Base-by-base conservation (phyloP, 2,329 filamentous ascomycete species). In the Exophiala bonariae region DNA sequence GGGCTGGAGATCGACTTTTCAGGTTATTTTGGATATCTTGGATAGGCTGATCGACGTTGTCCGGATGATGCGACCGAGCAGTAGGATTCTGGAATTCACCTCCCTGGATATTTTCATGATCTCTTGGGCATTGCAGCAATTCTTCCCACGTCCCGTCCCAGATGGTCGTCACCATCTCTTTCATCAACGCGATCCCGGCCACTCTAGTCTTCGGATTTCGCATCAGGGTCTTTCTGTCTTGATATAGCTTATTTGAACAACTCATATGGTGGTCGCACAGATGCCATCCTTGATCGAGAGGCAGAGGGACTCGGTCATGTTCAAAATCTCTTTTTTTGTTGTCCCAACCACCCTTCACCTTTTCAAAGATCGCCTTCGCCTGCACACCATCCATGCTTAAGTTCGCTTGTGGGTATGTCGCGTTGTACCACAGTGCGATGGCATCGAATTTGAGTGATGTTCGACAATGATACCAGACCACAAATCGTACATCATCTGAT, bases 191-290 rank as follows among this genome's bases (percentile, higher is more conserved):
- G 16, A 44, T 37, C 11, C 37, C 16, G 22, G 32, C 47, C 9
- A 37, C 44, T 10, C 38, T 47, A n/a, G 19, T 4, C 5, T 43
- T 23, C 13, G 30, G 13, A 10, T 28, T 48, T 20, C 40, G 42
- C 26, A 47, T 37, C 3, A 50, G 41, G 3, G 39, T 41, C n/a
- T 11, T 7, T 4, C 19, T 16, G 6, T 41, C 30, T 16, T 14
- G 14, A 22, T 18, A 20, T 9, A 32, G 46, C 26, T 45, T 16
- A 14, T 30, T 39, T 13, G 47, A 35, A 26, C 47, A 54, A 36
- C 31, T 34, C 47, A 50, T 50, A 11, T 34, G 47, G 32, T 50
- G 51, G 33, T 54, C 51, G 17, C 47, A 54, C 6, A 47, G 51
- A 26, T 19, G 22, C 51, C 51, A 50, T n/a, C 51, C 51, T 7